These are phyloP conservation scores for Xerophyta viscosa DNA, from an alignment of 106 monocot genomes.

Conservation along the genomic window DNA sequence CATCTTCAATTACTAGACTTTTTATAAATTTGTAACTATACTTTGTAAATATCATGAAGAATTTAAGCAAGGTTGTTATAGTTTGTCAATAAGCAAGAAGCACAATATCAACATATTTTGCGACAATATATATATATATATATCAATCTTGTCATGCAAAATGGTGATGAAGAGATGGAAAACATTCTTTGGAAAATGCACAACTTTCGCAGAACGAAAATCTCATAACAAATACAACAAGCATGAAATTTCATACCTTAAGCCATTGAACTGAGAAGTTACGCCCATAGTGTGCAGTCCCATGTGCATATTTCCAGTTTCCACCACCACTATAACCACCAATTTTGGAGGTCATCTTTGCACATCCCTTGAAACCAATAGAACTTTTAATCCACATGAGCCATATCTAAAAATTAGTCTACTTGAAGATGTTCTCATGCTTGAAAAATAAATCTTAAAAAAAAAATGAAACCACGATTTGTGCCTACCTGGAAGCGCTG, in stretches of 20 bases:
- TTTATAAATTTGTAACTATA: too few species aligned
- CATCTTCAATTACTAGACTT: too few species aligned
- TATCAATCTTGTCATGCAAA: too few species aligned
- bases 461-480: background rate
- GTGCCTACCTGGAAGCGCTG: constrained; percentile 90
- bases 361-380: constrained; percentile 71
- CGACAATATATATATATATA: too few species aligned
- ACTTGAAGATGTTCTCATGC: too few species aligned
- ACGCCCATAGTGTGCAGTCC: constrained; percentile 97
- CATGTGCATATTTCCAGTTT: constrained; percentile 99
- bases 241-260: constrained; percentile 40
- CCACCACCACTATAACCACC: constrained; percentile 97
- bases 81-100: too few species aligned
- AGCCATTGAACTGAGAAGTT: constrained; percentile 97
- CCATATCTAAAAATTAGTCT: background rate
- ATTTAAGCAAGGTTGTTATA: too few species aligned
- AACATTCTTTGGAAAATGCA: background rate
- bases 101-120: too few species aligned
- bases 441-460: too few species aligned
- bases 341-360: constrained; percentile 98
- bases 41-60: too few species aligned
- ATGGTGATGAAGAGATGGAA: too few species aligned
- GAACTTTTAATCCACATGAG: background rate
- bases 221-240: background rate
- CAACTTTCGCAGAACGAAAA: background rate